Evolutionary conservation across 2,329 filamentous ascomycete species (phyloP).

Genomic region (Orbilia javanica): DNA sequence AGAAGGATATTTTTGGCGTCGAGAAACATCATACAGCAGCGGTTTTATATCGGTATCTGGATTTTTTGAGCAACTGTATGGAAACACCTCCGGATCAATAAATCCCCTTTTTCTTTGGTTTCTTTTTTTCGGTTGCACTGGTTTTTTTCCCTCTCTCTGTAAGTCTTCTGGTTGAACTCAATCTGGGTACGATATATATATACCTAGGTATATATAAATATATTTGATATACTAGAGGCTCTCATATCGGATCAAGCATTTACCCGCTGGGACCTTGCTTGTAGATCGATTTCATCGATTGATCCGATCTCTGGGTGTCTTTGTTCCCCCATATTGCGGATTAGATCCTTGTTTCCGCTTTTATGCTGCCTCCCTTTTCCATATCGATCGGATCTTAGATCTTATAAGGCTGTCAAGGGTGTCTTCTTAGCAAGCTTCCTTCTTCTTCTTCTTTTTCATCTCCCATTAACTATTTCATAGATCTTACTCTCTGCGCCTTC

Average conservation of each 20-base stretch:
- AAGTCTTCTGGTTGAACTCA: background rate
- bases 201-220: too few species aligned
- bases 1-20: conserved; percentile 13
- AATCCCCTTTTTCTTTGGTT: background rate
- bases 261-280: conserved; percentile 15
- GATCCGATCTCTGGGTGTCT: background rate
- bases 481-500: background rate
- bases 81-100: background rate
- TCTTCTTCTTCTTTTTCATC: background rate
- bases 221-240: background rate
- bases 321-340: background rate
- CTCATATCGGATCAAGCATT: background rate
- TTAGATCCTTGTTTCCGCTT: background rate
- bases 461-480: background rate
- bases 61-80: conserved; percentile 16
- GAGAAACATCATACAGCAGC: conserved; percentile 23
- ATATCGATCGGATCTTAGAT: conserved; percentile 3
- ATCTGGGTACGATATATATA: background rate
- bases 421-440: background rate
- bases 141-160: background rate
- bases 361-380: background rate
- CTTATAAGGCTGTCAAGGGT: conserved; percentile 48
- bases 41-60: conserved; percentile 20
- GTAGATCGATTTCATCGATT: background rate
- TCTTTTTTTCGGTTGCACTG: background rate